These are phyloP conservation scores for Cladochytrium tenue DNA, from an alignment of 371 early-diverging fungal species.

Conservation along the genomic window DNA sequence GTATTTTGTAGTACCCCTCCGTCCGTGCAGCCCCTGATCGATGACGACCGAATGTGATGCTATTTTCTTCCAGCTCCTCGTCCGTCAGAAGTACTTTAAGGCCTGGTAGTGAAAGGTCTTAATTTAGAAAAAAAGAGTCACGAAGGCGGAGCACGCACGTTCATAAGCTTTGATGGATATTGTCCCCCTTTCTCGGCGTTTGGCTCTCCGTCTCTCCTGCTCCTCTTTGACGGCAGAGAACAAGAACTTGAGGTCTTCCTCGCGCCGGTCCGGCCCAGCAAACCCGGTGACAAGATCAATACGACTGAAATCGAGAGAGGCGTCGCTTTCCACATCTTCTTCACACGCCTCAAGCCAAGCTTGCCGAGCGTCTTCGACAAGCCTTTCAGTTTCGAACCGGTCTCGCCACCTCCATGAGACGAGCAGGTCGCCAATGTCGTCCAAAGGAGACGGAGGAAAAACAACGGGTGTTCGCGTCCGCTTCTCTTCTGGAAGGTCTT, in stretches of 20 bases:
- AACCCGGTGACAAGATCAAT: conserved; percentile 19
- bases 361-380: background rate
- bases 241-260: conserved; percentile 27
- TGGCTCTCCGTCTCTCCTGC: conserved; percentile 6
- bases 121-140: too few relatives aligned
- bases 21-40: conserved; percentile 80
- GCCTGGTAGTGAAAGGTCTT: too few relatives aligned
- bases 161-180: background rate
- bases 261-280: conserved; percentile 17
- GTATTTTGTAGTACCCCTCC: conserved; percentile 69
- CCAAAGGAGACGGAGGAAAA: conserved; percentile 15
- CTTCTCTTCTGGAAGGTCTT: background rate
- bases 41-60: conserved; percentile 21
- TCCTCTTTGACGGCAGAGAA: conserved; percentile 18
- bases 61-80: conserved; percentile 10
- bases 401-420: conserved; percentile 16
- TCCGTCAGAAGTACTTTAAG: background rate
- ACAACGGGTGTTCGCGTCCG: background rate
- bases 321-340: conserved; percentile 23
- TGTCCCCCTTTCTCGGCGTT: conserved; percentile 8
- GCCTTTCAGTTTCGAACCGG: background rate
- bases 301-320: conserved; percentile 19
- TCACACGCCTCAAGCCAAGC: conserved; percentile 1
- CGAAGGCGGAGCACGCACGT: background rate
- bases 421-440: conserved; percentile 13